Percentiles rank a stretch among this genome's conserved stretches.
phyloP scores from a whole-genome alignment of 306 rosid genomes.

The Dalbergia cochinchinensis region DNA sequence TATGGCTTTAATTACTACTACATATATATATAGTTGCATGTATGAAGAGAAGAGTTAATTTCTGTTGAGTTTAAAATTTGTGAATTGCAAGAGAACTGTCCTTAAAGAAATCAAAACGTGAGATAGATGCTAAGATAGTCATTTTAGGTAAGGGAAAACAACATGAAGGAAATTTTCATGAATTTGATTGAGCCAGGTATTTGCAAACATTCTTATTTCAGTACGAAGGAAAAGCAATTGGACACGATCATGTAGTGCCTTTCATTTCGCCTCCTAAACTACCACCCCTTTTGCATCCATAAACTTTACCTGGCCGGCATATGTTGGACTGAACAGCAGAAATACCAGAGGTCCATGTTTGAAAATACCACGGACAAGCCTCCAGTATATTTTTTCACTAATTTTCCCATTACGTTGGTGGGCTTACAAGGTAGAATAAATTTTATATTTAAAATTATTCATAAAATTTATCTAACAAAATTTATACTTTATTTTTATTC shows the following conservation, averaged over 20 bases:
- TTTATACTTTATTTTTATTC: too few species aligned
- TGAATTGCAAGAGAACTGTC: conserved; percentile 34
- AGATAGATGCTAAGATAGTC: conserved; percentile 18
- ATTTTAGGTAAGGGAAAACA: conserved; percentile 41
- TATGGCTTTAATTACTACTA: neutral
- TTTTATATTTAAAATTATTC: too few species aligned
- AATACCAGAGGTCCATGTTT: neutral
- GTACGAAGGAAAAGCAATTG: neutral
- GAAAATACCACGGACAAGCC: neutral
- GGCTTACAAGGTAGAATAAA: too few species aligned
- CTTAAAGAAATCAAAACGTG: conserved; percentile 40
- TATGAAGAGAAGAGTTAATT: neutral
- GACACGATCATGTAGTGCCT: neutral
- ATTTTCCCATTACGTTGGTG: too few species aligned
- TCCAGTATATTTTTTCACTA: too few species aligned
- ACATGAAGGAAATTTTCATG: conserved; percentile 8
- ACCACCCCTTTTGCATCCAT: neutral
- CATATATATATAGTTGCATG: neutral
- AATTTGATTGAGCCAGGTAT: neutral
- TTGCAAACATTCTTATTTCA: neutral
- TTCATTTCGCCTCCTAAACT: too few species aligned
- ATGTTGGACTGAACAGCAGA: neutral
- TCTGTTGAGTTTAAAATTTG: conserved; percentile 5
- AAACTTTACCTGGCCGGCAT: neutral
- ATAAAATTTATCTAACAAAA: too few species aligned